phyloP scores from a whole-genome alignment of 225 moss, liverwort and hornwort species.

The Neckera pumila region DNA sequence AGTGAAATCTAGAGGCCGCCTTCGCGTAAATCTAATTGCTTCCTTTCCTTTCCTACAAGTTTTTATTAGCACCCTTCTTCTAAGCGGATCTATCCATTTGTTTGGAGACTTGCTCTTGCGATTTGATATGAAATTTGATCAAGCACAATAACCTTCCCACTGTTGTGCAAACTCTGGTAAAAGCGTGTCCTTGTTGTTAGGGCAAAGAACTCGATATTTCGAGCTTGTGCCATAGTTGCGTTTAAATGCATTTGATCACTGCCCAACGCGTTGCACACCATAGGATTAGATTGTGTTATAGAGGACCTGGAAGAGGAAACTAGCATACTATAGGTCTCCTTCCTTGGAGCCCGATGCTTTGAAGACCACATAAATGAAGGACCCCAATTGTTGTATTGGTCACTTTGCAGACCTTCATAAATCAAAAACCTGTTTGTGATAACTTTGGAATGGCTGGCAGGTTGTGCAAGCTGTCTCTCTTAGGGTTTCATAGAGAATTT shows the following conservation, averaged over 20 bases:
- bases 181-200: neutral
- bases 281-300: neutral
- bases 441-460: neutral
- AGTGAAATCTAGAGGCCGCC: neutral
- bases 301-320: neutral
- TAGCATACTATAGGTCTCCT: neutral
- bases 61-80: neutral
- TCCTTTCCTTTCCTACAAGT: neutral
- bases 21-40: neutral
- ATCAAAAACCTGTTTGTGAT: neutral
- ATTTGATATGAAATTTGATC: neutral
- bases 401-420: neutral
- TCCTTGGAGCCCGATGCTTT: neutral
- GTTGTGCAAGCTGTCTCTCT: neutral
- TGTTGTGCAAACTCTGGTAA: neutral
- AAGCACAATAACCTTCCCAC: neutral
- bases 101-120: neutral
- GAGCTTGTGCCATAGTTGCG: neutral
- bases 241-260: neutral
- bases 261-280: neutral
- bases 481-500: neutral
- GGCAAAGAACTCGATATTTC: neutral
- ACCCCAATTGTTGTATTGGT: neutral
- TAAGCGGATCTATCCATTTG: neutral
- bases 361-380: neutral